Base-by-base conservation (phyloP, 1,139 yeast genomes). In the Magnusiomyces sp. region DNA sequence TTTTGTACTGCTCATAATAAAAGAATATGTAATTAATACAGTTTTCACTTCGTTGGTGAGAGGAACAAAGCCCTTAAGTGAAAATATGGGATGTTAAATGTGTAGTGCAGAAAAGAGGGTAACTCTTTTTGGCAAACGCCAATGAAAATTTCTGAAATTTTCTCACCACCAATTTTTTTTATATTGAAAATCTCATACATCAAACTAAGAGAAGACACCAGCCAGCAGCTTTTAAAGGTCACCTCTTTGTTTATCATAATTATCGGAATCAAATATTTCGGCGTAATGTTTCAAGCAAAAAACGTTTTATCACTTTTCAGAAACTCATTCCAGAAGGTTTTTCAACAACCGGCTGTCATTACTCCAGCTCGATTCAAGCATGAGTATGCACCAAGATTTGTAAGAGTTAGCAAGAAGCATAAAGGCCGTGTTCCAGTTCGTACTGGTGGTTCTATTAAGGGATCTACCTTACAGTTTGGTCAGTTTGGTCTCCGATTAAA, bases 381-480 rank as follows among this genome's bases (percentile, higher is more conserved):
- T 67, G 95, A 88, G 64, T 83, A 84, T 64, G 88, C 92, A 5
- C 97, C 97, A 46, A 76, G 95, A 62, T 83, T 77, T 69, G 81
- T 79, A 59, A 72, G 75, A 53, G 75, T 82, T 51, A 76, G 81
- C 60, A 92, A 92, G 70, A 88, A 90, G 44, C 90, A 88, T 69
- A 94, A 92, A 66, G 99, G 99, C 42, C 77, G 97, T 60, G 96
- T 94, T 6, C 79, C 95, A 1, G 96, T 90, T 19, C 84, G 96
- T 66, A 86, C 84, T 14, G 99, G 99, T 52, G 97, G 97, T 3
- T 89, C 97, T 2, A 74, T 78, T 52, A 89, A 86, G 65, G 99
- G 98, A 20, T 84, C 92, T 51, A 75, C 84, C 3, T 66, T 92
- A 33, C 81, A 79, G 55, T 84, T 82, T 61, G 99, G 98, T 29